phyloP scores from a whole-genome alignment of 495 filamentous ascomycete species.

The Penicillium antarcticum region DNA sequence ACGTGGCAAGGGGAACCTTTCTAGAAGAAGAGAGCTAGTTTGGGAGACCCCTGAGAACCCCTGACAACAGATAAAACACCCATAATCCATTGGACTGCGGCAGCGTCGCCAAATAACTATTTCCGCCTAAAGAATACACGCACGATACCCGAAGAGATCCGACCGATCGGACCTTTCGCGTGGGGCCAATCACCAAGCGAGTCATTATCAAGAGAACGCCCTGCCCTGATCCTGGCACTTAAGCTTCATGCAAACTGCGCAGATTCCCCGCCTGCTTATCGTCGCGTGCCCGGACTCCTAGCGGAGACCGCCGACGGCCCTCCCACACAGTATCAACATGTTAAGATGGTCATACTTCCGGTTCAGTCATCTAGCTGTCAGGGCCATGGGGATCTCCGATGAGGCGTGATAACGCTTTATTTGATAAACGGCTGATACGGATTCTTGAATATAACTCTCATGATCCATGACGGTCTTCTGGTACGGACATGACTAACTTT shows the following conservation, averaged over 20 bases:
- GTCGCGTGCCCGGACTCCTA: not conserved
- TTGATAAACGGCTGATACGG: constrained; percentile 14
- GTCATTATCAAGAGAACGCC: not conserved
- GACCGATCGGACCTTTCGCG: not conserved
- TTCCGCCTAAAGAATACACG: not conserved
- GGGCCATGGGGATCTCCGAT: constrained; percentile 18
- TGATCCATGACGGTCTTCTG: not conserved
- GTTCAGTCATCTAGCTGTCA: not conserved
- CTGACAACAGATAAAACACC: no score
- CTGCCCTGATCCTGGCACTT: not conserved
- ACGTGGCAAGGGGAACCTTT: no score
- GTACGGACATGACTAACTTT: not conserved
- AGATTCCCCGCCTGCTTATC: not conserved
- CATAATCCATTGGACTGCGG: not conserved
- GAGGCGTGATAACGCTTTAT: not conserved
- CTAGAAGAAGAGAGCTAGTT: no score
- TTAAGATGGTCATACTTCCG: not conserved
- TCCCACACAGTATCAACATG: not conserved
- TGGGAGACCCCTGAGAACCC: no score
- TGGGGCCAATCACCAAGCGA: not conserved
- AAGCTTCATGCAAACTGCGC: not conserved
- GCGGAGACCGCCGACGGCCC: constrained; percentile 2
- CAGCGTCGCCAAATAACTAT: not conserved
- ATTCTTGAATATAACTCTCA: constrained; percentile 2
- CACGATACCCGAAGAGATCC: not conserved